phyloP scores from a whole-genome alignment of 2,329 filamentous ascomycete genomes.

The Chrysoporthe puriensis region DNA sequence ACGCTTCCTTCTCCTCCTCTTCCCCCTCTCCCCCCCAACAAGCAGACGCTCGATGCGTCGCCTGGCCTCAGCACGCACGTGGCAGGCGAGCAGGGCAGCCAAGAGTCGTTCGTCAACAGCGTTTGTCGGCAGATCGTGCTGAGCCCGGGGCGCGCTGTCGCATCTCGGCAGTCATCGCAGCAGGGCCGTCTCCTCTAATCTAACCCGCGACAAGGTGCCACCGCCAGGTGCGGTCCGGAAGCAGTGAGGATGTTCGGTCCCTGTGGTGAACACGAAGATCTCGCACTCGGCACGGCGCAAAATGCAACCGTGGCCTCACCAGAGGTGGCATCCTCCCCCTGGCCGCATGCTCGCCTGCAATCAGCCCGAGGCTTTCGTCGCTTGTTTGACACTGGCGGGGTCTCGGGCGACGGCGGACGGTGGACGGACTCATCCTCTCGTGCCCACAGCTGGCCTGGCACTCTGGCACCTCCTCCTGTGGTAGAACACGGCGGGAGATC shows the following conservation, averaged over 20 bases:
- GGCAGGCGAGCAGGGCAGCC: neutral
- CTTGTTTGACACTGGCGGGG: conserved; percentile 18
- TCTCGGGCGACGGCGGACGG: neutral
- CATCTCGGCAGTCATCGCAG: neutral
- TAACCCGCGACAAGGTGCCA: neutral
- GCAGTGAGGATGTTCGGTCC: neutral
- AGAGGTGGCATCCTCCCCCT: neutral
- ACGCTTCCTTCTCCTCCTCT: no score
- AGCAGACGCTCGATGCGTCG: no score
- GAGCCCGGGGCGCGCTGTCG: neutral
- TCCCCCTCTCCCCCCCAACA: no score
- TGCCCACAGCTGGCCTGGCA: neutral
- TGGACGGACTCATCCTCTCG: neutral
- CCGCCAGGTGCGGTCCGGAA: neutral
- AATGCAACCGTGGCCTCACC: neutral
- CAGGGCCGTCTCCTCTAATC: neutral
- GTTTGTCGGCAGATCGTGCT: no score
- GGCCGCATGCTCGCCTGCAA: conserved; percentile 20
- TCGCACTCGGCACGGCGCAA: neutral
- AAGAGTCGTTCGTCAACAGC: neutral
- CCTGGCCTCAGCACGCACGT: neutral
- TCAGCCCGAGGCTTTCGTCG: conserved; percentile 13
- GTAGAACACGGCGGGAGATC: neutral
- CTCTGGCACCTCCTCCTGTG: neutral
- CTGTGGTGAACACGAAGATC: neutral